Evolutionary conservation across 2,329 filamentous ascomycete genomes (phyloP).

Genomic region (Neoarthrinium moseri): DNA sequence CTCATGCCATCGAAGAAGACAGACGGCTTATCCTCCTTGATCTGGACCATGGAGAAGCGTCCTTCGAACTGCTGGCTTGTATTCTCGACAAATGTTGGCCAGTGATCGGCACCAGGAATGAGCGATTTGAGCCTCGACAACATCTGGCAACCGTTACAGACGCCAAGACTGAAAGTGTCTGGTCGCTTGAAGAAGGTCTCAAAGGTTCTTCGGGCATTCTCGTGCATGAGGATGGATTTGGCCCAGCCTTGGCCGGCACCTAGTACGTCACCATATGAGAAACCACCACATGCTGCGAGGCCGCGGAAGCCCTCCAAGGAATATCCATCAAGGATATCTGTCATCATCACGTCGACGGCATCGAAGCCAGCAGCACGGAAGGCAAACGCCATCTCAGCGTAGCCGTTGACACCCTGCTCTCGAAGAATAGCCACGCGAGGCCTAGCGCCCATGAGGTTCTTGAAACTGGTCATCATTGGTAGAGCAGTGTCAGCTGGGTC

Average conservation of each 20-base stretch:
- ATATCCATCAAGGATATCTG: constrained; percentile 77
- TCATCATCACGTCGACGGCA: constrained; percentile 95
- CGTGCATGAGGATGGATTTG: constrained; percentile 85
- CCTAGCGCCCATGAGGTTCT: constrained; percentile 28
- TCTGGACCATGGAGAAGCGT: constrained; percentile 80
- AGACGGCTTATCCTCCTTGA: constrained; percentile 64
- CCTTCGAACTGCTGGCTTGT: constrained; percentile 86
- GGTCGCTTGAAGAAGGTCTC: constrained; percentile 79
- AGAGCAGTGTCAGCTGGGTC: constrained; percentile 75
- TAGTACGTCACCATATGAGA: constrained; percentile 82
- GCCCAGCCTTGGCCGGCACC: constrained; percentile 98
- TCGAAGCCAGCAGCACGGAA: constrained; percentile 91
- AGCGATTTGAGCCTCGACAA: constrained; percentile 78
- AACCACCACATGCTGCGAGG: constrained; percentile 92
- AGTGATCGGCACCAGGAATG: constrained; percentile 79
- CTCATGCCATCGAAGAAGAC: constrained; percentile 91
- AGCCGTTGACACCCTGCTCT: constrained; percentile 93
- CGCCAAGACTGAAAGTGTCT: constrained; percentile 89
- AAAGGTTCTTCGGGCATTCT: constrained; percentile 74
- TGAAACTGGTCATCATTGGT: constrained; percentile 64
- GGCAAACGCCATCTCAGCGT: constrained; percentile 97
- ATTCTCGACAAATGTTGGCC: constrained; percentile 88
- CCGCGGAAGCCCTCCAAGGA: constrained; percentile 83
- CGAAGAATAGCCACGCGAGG: constrained; percentile 82
- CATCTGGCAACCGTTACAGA: constrained; percentile 98